Evolutionary conservation across 352 stramenopile genomes (phyloP).

Genomic region (Globisporangium ultimum): DNA sequence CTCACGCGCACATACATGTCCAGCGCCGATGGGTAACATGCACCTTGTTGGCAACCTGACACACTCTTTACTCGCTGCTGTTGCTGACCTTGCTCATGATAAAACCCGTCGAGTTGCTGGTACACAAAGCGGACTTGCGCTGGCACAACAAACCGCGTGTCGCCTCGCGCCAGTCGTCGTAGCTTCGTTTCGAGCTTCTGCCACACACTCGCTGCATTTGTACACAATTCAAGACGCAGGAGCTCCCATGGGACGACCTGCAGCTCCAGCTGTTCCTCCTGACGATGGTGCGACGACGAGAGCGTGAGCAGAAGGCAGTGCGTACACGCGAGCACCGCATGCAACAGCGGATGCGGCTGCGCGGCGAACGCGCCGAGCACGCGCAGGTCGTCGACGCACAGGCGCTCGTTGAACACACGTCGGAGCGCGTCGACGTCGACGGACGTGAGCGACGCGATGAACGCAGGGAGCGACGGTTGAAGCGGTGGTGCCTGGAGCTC

Average conservation of each 20-base stretch:
- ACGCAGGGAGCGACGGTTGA: too few species aligned
- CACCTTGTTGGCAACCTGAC: background rate
- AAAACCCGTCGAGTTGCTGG: slow-evolving; percentile 20
- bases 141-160: slow-evolving; percentile 13
- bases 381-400: slow-evolving; percentile 40
- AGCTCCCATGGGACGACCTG: slow-evolving; percentile 42
- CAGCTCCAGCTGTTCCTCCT: slow-evolving; percentile 11
- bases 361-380: slow-evolving; percentile 35
- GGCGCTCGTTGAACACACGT: slow-evolving; percentile 16
- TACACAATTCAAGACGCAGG: slow-evolving; percentile 51
- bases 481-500: background rate
- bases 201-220: slow-evolving; percentile 24
- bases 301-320: slow-evolving; percentile 48
- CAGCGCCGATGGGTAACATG: slow-evolving; percentile 8
- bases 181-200: slow-evolving; percentile 20
- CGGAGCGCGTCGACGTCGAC: slow-evolving; percentile 14
- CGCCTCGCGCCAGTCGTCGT: background rate
- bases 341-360: slow-evolving; percentile 40
- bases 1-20: slow-evolving; percentile 28
- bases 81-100: slow-evolving; percentile 1
- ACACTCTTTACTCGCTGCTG: too few species aligned
- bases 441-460: background rate
- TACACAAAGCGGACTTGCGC: slow-evolving; percentile 41
- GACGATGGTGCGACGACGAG: slow-evolving; percentile 12
- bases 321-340: slow-evolving; percentile 27